These are phyloP conservation scores for Lichtheimia hyalospora DNA, from an alignment of 371 early-diverging fungal species.

Conservation along the genomic window DNA sequence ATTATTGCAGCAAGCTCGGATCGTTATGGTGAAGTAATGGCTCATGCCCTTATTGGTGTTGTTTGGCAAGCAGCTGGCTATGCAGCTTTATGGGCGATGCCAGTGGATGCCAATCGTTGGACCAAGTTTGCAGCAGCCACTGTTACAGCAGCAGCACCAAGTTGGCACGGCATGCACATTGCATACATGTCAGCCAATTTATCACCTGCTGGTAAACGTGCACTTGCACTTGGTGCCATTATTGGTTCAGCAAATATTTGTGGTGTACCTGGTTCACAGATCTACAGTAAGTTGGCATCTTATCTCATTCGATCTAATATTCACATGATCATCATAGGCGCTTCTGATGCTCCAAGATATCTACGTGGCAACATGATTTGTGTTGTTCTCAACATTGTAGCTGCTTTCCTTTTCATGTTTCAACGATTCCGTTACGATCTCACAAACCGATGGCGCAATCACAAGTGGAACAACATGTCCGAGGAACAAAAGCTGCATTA, in stretches of 20 bases:
- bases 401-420: slow-evolving; percentile 18
- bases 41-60: slow-evolving; percentile 37
- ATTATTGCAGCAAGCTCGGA: slow-evolving; percentile 45
- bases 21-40: slow-evolving; percentile 41
- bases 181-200: slow-evolving; percentile 53
- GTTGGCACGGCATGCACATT: slow-evolving; percentile 51
- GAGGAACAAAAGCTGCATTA: slow-evolving; percentile 29
- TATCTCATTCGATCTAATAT: neutral
- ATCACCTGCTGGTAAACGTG: slow-evolving; percentile 49
- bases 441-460: slow-evolving; percentile 26
- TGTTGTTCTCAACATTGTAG: slow-evolving; percentile 18
- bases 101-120: slow-evolving; percentile 38
- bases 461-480: slow-evolving; percentile 32
- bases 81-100: slow-evolving; percentile 40
- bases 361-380: slow-evolving; percentile 37
- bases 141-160: slow-evolving; percentile 22
- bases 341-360: slow-evolving; percentile 41
- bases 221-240: slow-evolving; percentile 47
- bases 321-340: slow-evolving; percentile 4
- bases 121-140: slow-evolving; percentile 38
- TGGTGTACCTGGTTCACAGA: slow-evolving; percentile 23
- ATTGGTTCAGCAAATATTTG: slow-evolving; percentile 43
- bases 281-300: slow-evolving; percentile 15
- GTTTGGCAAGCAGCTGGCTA: slow-evolving; percentile 40
- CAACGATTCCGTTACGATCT: slow-evolving; percentile 27